Conservation (phyloP, 169 alveolate species). For the Plasmodium gonderi region DNA sequence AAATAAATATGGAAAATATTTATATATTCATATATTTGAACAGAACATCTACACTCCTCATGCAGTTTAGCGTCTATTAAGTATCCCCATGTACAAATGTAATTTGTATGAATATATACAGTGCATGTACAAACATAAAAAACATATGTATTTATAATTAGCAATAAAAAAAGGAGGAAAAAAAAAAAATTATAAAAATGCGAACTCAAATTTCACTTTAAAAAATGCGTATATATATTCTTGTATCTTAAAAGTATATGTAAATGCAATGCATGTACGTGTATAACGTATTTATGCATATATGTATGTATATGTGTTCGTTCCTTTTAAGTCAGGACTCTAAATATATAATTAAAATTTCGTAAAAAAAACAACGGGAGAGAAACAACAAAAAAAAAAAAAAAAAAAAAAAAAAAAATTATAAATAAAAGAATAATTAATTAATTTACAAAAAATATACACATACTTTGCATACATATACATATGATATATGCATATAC, state of each 20-base stretch:
- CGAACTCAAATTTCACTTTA: conserved; percentile 38
- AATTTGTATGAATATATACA: not conserved
- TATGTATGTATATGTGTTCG: not conserved
- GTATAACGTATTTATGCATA: no score
- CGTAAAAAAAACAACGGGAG: conserved; percentile 13
- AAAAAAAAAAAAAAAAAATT: conserved; percentile 15
- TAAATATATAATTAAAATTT: conserved; percentile 4
- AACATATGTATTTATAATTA: not conserved
- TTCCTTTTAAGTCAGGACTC: not conserved
- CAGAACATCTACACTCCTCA: not conserved
- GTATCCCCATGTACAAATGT: no score
- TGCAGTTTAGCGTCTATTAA: no score
- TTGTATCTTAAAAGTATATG: not conserved
- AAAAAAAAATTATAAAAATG: not conserved
- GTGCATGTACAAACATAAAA: not conserved
- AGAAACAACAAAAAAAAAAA: conserved; percentile 31
- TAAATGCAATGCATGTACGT: not conserved
- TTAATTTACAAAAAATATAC: conserved; percentile 22
- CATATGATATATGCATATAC: not conserved
- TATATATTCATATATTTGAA: not conserved
- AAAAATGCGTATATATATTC: not conserved
- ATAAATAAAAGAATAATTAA: not conserved
- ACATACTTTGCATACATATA: not conserved
- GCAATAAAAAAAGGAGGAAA: not conserved
- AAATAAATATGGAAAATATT: not conserved